A percentile compares a stretch with the other conserved stretches of the same genome.
Conservation (phyloP, 176 grass and related monocot genomes). For the Eragrostis nindensis region DNA sequence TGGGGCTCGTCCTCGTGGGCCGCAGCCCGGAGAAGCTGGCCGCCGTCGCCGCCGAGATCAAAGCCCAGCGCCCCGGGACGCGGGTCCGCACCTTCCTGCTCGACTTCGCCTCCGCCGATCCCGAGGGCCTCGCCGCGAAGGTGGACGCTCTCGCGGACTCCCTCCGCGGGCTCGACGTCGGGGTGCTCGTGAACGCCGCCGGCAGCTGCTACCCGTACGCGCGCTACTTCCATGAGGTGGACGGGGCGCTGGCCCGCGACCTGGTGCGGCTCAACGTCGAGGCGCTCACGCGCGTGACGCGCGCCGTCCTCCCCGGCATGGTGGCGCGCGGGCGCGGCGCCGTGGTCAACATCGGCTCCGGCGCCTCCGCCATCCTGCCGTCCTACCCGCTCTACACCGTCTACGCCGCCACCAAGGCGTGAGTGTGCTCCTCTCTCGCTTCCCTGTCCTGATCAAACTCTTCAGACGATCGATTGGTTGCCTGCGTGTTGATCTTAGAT, state of each 20-base stretch:
- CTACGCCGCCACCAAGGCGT: conserved; percentile 82
- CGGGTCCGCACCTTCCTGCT: neutral
- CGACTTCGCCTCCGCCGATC: neutral
- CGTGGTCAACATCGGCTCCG: conserved; percentile 77
- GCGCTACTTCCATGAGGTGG: conserved; percentile 81
- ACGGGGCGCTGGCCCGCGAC: conserved; percentile 44
- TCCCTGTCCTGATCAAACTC: neutral
- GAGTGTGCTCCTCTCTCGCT: neutral
- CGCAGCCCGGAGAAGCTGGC: neutral
- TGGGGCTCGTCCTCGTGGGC: too few relatives aligned
- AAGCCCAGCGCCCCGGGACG: too few relatives aligned
- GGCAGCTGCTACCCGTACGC: conserved; percentile 53
- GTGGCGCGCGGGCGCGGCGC: conserved; percentile 56
- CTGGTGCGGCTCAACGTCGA: conserved; percentile 75
- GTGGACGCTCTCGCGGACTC: neutral
- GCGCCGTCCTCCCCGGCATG: conserved; percentile 62
- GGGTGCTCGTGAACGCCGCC: neutral
- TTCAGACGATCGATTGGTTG: neutral
- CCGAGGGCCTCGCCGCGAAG: neutral
- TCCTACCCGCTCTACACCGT: conserved; percentile 70
- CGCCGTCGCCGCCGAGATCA: neutral
- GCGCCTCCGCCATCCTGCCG: conserved; percentile 57
- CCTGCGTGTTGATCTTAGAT: neutral
- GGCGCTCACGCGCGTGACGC: conserved; percentile 61
- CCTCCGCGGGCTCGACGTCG: neutral